phyloP scores from a whole-genome alignment of 208 protist genomes.

The Trypanosoma melophagium region DNA sequence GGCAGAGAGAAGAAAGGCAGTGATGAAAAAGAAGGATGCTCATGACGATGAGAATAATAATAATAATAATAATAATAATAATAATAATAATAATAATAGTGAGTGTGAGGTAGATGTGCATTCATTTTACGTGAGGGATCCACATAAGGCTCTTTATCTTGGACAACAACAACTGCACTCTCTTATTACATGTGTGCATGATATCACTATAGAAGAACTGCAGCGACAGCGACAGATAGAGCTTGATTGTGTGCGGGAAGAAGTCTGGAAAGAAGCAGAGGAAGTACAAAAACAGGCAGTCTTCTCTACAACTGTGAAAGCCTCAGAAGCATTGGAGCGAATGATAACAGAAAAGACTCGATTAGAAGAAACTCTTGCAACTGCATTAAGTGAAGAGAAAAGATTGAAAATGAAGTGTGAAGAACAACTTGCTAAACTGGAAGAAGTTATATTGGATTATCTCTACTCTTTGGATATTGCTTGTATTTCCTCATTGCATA shows the following conservation, averaged over 20 bases:
- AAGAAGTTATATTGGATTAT: not conserved
- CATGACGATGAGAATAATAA: not conserved
- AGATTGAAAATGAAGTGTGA: too few relatives aligned
- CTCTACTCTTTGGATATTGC: not conserved
- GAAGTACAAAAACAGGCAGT: not conserved
- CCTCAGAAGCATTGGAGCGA: not conserved
- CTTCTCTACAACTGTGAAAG: not conserved
- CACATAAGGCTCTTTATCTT: conserved; percentile 11
- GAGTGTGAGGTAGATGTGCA: not conserved
- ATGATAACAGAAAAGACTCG: not conserved
- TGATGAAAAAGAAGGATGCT: not conserved
- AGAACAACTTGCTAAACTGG: too few relatives aligned
- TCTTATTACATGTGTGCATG: conserved; percentile 3
- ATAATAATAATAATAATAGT: not conserved
- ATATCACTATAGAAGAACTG: not conserved
- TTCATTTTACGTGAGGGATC: not conserved
- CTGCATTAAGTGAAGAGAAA: too few relatives aligned
- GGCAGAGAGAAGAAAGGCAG: not conserved
- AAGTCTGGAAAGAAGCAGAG: not conserved
- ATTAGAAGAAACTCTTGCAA: not conserved
- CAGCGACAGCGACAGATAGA: not conserved
- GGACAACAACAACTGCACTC: conserved; percentile 1
- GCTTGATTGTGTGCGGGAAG: not conserved
- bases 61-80: conserved; percentile 4
- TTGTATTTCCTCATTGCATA: not conserved